A percentile compares a stretch with the other conserved stretches of the same genome.
Conservation (phyloP, 2,329 filamentous ascomycete species). For the Diplodia seriata region DNA sequence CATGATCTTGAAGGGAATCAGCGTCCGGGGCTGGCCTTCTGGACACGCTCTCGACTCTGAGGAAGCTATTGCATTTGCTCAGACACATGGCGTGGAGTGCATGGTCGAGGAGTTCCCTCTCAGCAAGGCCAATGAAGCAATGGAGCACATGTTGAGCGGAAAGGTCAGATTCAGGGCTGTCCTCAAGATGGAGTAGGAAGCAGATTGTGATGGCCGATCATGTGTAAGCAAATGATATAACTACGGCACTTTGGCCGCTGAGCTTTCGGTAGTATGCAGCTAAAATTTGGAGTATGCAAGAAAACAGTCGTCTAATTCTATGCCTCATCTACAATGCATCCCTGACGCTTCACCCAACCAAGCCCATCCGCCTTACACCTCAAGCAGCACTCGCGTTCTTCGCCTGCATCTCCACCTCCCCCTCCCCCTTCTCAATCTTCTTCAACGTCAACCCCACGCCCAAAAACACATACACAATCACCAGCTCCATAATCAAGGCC, state of each 20-base stretch:
- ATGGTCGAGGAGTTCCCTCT: conserved; percentile 62
- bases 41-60: conserved; percentile 61
- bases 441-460: conserved; percentile 24
- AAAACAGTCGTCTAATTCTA: background rate
- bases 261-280: too few relatives aligned
- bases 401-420: background rate
- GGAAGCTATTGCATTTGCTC: conserved; percentile 60
- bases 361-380: too few relatives aligned
- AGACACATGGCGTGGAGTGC: conserved; percentile 57
- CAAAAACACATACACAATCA: conserved; percentile 17
- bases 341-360: background rate
- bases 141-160: conserved; percentile 58
- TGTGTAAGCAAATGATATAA: background rate
- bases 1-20: conserved; percentile 56
- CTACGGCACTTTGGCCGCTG: background rate
- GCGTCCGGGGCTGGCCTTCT: conserved; percentile 60
- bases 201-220: background rate
- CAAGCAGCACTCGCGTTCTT: too few relatives aligned
- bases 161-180: conserved; percentile 61
- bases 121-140: conserved; percentile 58
- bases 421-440: conserved; percentile 6
- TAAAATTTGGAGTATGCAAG: too few relatives aligned
- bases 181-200: conserved; percentile 51
- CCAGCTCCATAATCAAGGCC: conserved; percentile 25
- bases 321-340: too few relatives aligned